Base-by-base conservation (phyloP, 139 green algal genomes). In the Chlorella sp. region DNA sequence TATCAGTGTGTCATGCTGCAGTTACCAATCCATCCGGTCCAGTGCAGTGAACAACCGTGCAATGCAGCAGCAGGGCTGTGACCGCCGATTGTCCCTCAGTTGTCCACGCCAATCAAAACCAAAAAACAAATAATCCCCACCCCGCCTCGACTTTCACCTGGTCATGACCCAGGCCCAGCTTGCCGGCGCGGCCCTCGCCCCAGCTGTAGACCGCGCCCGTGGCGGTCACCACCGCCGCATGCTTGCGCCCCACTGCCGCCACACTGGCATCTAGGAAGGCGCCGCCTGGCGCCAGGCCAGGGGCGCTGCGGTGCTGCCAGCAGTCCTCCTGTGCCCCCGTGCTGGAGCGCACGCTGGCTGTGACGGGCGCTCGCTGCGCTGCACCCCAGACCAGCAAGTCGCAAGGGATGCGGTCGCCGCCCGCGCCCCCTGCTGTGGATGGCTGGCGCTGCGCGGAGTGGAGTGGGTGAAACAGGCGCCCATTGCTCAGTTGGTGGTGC, bases 321-420 rank as follows among this genome's bases (percentile, higher is more conserved):
- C 65, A 65, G 28, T 85, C 47, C 16, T 74, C 55, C 1, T 28
- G 63, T 21, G 44, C 39, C 26, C 69, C 81, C 38, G 75, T 39
- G 30, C 56, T 78, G 25, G 56, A 56, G 34, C 41, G 78, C n/a
- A 21, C 39, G 30, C 38, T 65, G 70, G 26, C 32, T n/a, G 32
- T 60, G 28, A 30, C 13, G 16, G n/a, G 36, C 9, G 63, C 74
- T 3, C 57, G 68, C 41, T 85, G 72, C 20, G 68, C 87, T 0
- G 70, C 85, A 63, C 91, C 94, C 94, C 92, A 96, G 39, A 94
- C 78, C 68, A 93, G 94, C 72, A 94, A 89, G 87, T 96, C 94
- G 0, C 92, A 93, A 26, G 94, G 90, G 55, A 89, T 79, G 25
- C 90, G 92, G 78, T 89, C 87, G 6, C 20, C 28, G 3, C n/a